A percentile compares a stretch with the other conserved stretches of the same genome.
Evolutionary conservation across 768 basidiomycete species (phyloP).

Genomic region (Austroboletus eburneus): DNA sequence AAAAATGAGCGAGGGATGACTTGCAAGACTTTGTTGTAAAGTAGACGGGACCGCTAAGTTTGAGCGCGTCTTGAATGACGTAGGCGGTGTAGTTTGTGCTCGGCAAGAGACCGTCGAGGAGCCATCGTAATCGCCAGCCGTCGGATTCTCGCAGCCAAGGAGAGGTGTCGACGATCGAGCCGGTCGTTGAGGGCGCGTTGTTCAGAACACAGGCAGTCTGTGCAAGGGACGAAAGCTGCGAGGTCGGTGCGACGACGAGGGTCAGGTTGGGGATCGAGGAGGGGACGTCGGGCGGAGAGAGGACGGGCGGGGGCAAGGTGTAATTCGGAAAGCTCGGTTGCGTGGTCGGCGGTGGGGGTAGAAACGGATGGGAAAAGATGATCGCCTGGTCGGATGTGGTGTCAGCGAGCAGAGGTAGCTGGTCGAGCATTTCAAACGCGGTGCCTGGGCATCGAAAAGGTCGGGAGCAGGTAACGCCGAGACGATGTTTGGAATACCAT

Average conservation of each 20-base stretch:
- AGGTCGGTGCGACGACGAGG: constrained; percentile 52
- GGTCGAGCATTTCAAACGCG: constrained; percentile 41
- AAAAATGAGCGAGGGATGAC: constrained; percentile 14
- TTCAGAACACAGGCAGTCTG: constrained; percentile 61
- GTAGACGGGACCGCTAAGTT: constrained; percentile 64
- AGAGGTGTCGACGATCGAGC: constrained; percentile 40
- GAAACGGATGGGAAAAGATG: constrained; percentile 62
- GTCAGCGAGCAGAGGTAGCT: constrained; percentile 63
- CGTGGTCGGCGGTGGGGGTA: constrained; percentile 18
- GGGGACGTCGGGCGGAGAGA: constrained; percentile 40
- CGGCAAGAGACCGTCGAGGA: constrained; percentile 53
- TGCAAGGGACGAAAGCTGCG: constrained; percentile 40
- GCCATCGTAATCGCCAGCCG: constrained; percentile 70
- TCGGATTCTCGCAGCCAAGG: constrained; percentile 53
- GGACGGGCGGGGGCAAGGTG: constrained; percentile 58
- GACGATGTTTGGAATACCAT: constrained; percentile 26
- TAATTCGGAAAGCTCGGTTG: constrained; percentile 70
- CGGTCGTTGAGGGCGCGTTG: constrained; percentile 31
- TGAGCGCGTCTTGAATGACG: constrained; percentile 50
- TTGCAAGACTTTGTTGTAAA: constrained; percentile 73
- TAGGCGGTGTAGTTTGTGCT: constrained; percentile 79
- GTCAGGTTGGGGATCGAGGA: constrained; percentile 46
- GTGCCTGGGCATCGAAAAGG: constrained; percentile 34
- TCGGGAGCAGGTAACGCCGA: neutral
- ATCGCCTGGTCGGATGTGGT: constrained; percentile 70